These are phyloP conservation scores for Musa itinerans DNA, from an alignment of 176 grass and related monocot genomes.

Conservation along the genomic window DNA sequence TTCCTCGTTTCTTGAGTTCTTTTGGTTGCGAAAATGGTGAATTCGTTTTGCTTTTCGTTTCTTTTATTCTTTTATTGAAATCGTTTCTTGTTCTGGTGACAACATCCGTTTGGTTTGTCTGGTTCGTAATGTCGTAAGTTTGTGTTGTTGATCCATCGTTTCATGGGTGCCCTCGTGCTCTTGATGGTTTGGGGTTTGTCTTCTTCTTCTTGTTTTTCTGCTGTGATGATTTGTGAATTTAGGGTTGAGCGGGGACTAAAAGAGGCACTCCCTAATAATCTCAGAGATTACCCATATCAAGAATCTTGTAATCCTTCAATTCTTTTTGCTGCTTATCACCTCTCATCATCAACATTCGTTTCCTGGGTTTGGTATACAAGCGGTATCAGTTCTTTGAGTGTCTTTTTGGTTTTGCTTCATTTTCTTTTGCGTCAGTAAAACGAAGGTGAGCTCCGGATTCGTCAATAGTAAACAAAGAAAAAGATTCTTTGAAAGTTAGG, in stretches of 20 bases:
- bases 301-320: not conserved
- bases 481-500: not conserved
- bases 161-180: not conserved
- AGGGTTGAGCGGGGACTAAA: not conserved
- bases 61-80: not conserved
- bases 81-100: not conserved
- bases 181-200: not conserved
- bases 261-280: not conserved
- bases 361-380: not conserved
- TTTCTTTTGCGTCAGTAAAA: not conserved
- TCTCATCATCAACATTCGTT: not conserved
- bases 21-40: no score
- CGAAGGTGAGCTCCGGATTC: not conserved
- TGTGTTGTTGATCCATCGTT: not conserved
- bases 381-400: not conserved
- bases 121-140: not conserved
- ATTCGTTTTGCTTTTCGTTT: not conserved
- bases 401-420: no score
- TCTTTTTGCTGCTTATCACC: constrained; percentile 12
- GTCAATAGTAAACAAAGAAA: not conserved
- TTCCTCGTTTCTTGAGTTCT: not conserved
- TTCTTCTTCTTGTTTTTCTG: not conserved
- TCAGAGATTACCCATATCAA: not conserved
- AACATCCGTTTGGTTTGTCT: not conserved
- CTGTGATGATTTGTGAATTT: not conserved